Percentiles rank a stretch among this genome's conserved stretches.
Conservation (phyloP, 768 basidiomycete genomes). For the Antrodiella citrinella region DNA sequence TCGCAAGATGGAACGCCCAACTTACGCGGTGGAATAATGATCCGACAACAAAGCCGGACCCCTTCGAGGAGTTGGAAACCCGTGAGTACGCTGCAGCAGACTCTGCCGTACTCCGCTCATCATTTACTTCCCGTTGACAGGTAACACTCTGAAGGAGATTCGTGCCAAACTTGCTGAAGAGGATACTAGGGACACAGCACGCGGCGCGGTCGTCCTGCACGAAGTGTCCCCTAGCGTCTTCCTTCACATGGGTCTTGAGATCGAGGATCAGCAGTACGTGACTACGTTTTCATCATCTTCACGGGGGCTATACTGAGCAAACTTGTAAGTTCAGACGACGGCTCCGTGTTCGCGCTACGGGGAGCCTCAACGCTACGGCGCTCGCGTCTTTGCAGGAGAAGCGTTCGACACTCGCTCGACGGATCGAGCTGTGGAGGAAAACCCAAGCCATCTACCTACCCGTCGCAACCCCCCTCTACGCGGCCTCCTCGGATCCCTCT, state of each 20-base stretch:
- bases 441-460: slow-evolving; percentile 9
- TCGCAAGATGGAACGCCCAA: not conserved
- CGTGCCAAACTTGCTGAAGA: slow-evolving; percentile 18
- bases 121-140: slow-evolving; percentile 1
- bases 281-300: not conserved
- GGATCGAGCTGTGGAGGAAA: slow-evolving; percentile 3
- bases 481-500: not conserved
- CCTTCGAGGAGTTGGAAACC: not conserved
- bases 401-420: slow-evolving; percentile 1
- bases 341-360: not conserved
- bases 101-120: not conserved
- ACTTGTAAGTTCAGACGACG: not conserved
- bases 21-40: not conserved
- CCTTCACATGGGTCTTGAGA: slow-evolving; percentile 22
- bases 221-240: slow-evolving; percentile 18
- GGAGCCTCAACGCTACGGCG: not conserved
- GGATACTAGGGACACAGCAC: slow-evolving; percentile 12
- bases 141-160: slow-evolving; percentile 9
- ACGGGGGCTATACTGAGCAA: not conserved
- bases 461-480: not conserved
- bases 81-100: not conserved
- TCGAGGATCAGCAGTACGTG: slow-evolving; percentile 28
- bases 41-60: not conserved
- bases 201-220: not conserved
- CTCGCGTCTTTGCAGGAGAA: slow-evolving; percentile 2